Conservation (phyloP, 2,329 filamentous ascomycete species). For the Tolypocladium guangdongense region DNA sequence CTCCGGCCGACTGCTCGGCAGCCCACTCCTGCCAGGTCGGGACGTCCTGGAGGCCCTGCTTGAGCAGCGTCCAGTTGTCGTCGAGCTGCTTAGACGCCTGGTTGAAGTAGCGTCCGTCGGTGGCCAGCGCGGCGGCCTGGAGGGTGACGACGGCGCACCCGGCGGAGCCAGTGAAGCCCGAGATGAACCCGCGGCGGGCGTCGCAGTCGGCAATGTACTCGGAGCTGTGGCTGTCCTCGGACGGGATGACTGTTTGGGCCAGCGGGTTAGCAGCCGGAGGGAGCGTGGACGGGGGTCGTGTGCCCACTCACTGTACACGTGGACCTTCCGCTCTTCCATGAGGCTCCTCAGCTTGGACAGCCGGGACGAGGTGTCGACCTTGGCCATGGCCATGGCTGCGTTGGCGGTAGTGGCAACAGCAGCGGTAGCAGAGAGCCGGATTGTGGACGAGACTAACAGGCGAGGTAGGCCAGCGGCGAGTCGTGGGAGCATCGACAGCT, state of each 20-base stretch:
- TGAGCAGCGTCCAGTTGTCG: slow-evolving; percentile 80
- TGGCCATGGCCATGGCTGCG: slow-evolving; percentile 15
- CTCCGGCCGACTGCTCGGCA: slow-evolving; percentile 72
- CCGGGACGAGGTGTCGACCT: slow-evolving; percentile 65
- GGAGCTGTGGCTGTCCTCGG: slow-evolving; percentile 93
- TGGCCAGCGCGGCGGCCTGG: slow-evolving; percentile 80
- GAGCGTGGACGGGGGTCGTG: slow-evolving; percentile 2
- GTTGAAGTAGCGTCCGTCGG: slow-evolving; percentile 96
- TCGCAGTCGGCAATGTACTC: slow-evolving; percentile 98
- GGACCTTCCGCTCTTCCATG: slow-evolving; percentile 79
- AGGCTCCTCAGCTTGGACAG: slow-evolving; percentile 67
- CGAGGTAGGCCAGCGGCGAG: background rate
- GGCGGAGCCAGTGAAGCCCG: slow-evolving; percentile 88
- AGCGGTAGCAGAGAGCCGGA: background rate
- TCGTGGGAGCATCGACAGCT: background rate
- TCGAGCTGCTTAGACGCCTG: slow-evolving; percentile 89
- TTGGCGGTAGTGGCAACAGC: background rate
- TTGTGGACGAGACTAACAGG: background rate
- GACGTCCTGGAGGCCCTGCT: slow-evolving; percentile 86
- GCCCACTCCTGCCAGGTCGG: slow-evolving; percentile 98
- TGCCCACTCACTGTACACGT: slow-evolving; percentile 69
- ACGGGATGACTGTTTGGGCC: slow-evolving; percentile 66
- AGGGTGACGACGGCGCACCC: slow-evolving; percentile 83
- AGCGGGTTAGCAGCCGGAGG: background rate
- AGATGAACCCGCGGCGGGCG: slow-evolving; percentile 81